Evolutionary conservation across 768 basidiomycete species (phyloP).

Genomic region (Clitopilus hobsonii): DNA sequence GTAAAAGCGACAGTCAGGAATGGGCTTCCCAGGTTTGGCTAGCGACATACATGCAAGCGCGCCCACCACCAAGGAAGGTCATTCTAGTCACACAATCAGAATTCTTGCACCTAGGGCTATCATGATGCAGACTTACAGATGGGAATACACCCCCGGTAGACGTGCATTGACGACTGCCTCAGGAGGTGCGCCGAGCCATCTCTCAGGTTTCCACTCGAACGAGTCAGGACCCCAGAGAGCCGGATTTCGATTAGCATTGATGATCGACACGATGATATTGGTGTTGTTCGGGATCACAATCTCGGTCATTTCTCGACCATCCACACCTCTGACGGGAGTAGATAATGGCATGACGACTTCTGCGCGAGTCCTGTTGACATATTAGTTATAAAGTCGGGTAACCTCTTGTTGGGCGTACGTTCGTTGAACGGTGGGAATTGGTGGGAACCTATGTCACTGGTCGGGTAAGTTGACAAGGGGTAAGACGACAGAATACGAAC

Average conservation of each 20-base stretch:
- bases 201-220: constrained; percentile 45
- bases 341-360: constrained; percentile 38
- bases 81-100: constrained; percentile 20
- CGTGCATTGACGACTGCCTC: constrained; percentile 27
- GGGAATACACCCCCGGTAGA: constrained; percentile 40
- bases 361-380: constrained; percentile 22
- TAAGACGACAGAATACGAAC: constrained; percentile 20
- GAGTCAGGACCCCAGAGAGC: constrained; percentile 44
- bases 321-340: constrained; percentile 26
- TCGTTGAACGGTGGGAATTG: constrained; percentile 9
- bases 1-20: background rate
- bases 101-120: background rate
- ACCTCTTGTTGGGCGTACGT: constrained; percentile 6
- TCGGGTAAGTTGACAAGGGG: background rate
- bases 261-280: constrained; percentile 30
- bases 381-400: background rate
- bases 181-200: constrained; percentile 41
- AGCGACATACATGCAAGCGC: constrained; percentile 39
- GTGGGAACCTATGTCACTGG: constrained; percentile 10
- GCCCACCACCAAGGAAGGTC: constrained; percentile 39
- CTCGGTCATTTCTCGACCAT: constrained; percentile 31
- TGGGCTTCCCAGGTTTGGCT: background rate
- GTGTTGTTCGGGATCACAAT: constrained; percentile 36
- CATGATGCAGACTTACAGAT: constrained; percentile 30
- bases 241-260: constrained; percentile 32